Conservation (phyloP, 1,284 basidiomycete genomes). For the Pascua sp. region DNA sequence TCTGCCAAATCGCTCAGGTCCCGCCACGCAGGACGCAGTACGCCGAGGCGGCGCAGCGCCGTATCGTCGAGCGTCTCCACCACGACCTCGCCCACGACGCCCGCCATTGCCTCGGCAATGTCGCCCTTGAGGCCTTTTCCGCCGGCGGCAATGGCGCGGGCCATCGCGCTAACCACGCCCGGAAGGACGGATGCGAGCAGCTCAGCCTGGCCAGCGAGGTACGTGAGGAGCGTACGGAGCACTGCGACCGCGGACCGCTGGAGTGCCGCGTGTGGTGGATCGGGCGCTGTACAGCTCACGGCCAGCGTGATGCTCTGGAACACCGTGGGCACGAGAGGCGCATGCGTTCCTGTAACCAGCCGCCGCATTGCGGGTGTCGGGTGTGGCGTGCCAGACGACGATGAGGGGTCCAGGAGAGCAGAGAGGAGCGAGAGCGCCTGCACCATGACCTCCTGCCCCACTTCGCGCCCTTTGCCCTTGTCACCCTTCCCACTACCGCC, state of each 20-base stretch:
- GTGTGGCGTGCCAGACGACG: slow-evolving; percentile 35
- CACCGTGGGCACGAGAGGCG: slow-evolving; percentile 64
- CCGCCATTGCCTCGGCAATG: slow-evolving; percentile 55
- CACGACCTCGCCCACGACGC: slow-evolving; percentile 56
- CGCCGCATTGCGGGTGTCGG: slow-evolving; percentile 55
- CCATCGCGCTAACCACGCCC: slow-evolving; percentile 71
- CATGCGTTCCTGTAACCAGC: slow-evolving; percentile 46
- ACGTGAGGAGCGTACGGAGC: slow-evolving; percentile 59
- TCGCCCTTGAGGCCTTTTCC: slow-evolving; percentile 46
- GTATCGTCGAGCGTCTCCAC: slow-evolving; percentile 57
- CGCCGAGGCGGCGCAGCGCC: slow-evolving; percentile 59
- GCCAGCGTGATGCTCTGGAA: slow-evolving; percentile 77
- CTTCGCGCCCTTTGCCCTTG: slow-evolving; percentile 60
- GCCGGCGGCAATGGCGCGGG: slow-evolving; percentile 55
- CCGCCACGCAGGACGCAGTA: slow-evolving; percentile 54
- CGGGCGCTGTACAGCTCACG: slow-evolving; percentile 54
- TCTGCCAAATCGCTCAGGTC: slow-evolving; percentile 30
- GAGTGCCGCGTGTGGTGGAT: slow-evolving; percentile 59
- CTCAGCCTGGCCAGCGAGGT: slow-evolving; percentile 62
- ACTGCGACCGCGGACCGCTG: slow-evolving; percentile 64
- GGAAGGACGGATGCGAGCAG: slow-evolving; percentile 65
- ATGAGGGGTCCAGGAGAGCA: slow-evolving; percentile 28
- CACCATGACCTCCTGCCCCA: slow-evolving; percentile 36
- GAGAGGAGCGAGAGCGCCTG: slow-evolving; percentile 33
- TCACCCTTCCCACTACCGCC: too few species aligned